phyloP scores from a whole-genome alignment of 306 rosid genomes.

The Cucumis hystrix region DNA sequence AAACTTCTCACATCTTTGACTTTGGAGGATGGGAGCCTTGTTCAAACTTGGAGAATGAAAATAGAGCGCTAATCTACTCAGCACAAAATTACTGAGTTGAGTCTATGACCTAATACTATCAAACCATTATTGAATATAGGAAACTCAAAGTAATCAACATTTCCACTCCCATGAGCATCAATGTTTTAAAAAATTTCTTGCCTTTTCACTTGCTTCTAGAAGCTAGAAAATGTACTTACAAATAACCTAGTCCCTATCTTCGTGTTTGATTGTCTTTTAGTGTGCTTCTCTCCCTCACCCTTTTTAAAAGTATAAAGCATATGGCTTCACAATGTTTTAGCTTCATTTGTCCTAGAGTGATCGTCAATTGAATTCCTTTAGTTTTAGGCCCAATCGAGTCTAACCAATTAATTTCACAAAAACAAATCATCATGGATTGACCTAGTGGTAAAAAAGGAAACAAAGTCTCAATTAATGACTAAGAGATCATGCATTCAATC shows the following conservation, averaged over 20 bases:
- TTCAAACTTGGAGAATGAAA: not conserved
- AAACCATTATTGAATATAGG: too few species aligned
- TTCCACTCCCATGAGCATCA: not conserved
- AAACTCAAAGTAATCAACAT: not conserved
- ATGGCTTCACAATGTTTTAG: not conserved
- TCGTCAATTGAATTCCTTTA: too few species aligned
- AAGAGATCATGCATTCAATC: too few species aligned
- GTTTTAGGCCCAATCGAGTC: too few species aligned
- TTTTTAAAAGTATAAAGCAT: not conserved
- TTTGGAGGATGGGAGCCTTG: not conserved
- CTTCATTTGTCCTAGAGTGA: not conserved
- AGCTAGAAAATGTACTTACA: not conserved
- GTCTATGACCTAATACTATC: too few species aligned
- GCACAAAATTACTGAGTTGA: too few species aligned
- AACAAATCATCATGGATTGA: too few species aligned
- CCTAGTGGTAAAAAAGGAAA: too few species aligned
- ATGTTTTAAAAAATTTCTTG: not conserved
- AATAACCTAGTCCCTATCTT: not conserved
- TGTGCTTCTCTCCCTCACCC: not conserved
- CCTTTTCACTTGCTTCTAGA: not conserved
- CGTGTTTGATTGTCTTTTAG: not conserved
- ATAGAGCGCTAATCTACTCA: too few species aligned
- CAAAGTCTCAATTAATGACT: too few species aligned
- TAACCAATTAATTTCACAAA: too few species aligned
- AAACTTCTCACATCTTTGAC: not conserved